A percentile compares a stretch with the other conserved stretches of the same genome.
These are phyloP conservation scores for Pseudonectria foliicola DNA, from an alignment of 2,329 filamentous ascomycete species.

Conservation along the genomic window DNA sequence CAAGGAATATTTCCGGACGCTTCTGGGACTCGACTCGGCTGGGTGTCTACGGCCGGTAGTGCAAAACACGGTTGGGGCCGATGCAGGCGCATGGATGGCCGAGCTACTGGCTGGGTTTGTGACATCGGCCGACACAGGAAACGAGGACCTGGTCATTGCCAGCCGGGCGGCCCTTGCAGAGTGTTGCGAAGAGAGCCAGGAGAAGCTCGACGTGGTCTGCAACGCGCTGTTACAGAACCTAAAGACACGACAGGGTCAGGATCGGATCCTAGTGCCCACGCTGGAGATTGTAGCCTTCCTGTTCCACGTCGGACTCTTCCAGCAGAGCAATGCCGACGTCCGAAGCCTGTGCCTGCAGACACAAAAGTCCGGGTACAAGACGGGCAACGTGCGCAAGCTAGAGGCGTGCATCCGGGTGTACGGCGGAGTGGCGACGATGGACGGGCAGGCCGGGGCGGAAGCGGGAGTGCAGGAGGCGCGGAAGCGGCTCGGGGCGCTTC, in stretches of 20 bases:
- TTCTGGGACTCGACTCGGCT: slow-evolving; percentile 41
- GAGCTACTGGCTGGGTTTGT: slow-evolving; percentile 60
- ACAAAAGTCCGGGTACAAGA: slow-evolving; percentile 77
- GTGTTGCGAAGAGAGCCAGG: slow-evolving; percentile 38
- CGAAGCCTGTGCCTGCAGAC: slow-evolving; percentile 60
- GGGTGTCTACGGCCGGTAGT: slow-evolving; percentile 31
- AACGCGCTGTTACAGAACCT: slow-evolving; percentile 48
- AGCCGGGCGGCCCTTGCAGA: slow-evolving; percentile 58
- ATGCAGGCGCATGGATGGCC: slow-evolving; percentile 35
- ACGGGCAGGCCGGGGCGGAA: slow-evolving; percentile 9
- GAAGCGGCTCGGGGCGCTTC: slow-evolving; percentile 63
- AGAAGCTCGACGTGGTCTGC: slow-evolving; percentile 39
- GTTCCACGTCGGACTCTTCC: slow-evolving; percentile 53
- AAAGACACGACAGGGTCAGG: slow-evolving; percentile 46
- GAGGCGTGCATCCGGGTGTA: slow-evolving; percentile 77
- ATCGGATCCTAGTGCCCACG: slow-evolving; percentile 66
- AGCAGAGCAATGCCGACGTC: slow-evolving; percentile 34
- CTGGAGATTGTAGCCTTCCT: slow-evolving; percentile 74
- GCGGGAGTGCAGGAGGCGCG: slow-evolving; percentile 45
- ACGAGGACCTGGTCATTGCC: slow-evolving; percentile 65
- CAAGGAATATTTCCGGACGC: slow-evolving; percentile 47
- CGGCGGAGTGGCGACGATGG: slow-evolving; percentile 51
- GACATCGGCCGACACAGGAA: slow-evolving; percentile 69
- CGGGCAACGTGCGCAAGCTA: slow-evolving; percentile 73
- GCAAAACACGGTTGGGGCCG: slow-evolving; percentile 25